Percentiles rank a stretch among this genome's conserved stretches.
Evolutionary conservation across 129 eudicot genomes (phyloP).

Genomic region (Apium graveolens): DNA sequence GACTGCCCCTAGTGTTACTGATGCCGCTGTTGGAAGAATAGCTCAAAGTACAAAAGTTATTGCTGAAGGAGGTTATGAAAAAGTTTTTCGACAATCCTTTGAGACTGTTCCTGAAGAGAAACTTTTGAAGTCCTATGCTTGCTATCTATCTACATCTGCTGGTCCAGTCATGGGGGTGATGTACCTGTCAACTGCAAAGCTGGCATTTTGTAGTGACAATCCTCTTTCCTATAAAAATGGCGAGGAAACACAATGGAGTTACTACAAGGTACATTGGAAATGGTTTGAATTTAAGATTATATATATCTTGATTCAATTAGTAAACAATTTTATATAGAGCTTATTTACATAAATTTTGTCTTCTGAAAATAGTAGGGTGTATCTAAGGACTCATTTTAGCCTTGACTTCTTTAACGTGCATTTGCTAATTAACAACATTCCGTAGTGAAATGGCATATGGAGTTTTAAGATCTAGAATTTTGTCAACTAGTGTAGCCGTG

Average conservation of each 20-base stretch:
- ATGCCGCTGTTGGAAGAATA: constrained; percentile 93
- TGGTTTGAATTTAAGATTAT: not conserved
- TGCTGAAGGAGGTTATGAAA: constrained; percentile 96
- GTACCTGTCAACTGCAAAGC: constrained; percentile 76
- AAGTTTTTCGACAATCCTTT: constrained; percentile 71
- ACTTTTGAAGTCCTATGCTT: constrained; percentile 62
- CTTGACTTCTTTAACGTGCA: not conserved
- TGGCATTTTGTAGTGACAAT: constrained; percentile 82
- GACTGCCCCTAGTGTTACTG: constrained; percentile 81
- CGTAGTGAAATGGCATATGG: not conserved
- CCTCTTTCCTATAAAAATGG: constrained; percentile 86
- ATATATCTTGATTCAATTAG: not conserved
- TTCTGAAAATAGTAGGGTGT: not conserved
- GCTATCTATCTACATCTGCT: constrained; percentile 93
- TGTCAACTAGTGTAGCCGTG: not conserved
- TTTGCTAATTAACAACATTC: not conserved
- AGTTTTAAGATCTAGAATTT: not conserved
- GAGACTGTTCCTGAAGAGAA: constrained; percentile 80
- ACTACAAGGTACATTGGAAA: constrained; percentile 56
- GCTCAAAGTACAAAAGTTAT: constrained; percentile 83
- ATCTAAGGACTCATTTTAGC: not conserved
- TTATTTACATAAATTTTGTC: not conserved
- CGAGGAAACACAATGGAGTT: constrained; percentile 74
- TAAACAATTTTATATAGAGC: not conserved
- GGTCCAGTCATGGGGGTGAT: constrained; percentile 89